phyloP scores from a whole-genome alignment of 768 basidiomycete genomes.

The Tulasnella sp. region DNA sequence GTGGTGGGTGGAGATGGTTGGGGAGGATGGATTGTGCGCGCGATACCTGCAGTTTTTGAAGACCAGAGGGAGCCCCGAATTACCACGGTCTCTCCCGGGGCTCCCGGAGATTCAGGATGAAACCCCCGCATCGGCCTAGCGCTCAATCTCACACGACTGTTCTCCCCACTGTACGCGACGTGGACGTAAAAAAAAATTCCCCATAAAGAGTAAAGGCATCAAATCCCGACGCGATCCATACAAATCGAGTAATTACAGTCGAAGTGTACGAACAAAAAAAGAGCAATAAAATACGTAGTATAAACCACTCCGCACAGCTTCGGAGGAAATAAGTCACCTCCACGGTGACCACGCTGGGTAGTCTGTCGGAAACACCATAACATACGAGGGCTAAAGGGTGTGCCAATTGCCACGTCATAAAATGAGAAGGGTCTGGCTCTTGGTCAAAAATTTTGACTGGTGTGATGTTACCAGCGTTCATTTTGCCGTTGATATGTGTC shows the following conservation, averaged over 20 bases:
- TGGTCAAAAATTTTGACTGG: not conserved
- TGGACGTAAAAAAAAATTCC: not conserved
- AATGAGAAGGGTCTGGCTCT: not conserved
- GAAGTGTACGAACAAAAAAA: constrained; percentile 15
- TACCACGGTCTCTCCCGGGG: constrained; percentile 25
- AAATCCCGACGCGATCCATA: constrained; percentile 4
- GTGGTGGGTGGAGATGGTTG: constrained; percentile 50
- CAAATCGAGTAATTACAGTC: constrained; percentile 8
- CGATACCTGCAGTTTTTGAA: constrained; percentile 56
- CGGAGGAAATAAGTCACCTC: constrained; percentile 1
- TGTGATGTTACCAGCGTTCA: not conserved
- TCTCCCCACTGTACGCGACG: not conserved
- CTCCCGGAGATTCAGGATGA: constrained; percentile 43
- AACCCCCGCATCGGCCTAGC: constrained; percentile 41
- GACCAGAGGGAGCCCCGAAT: constrained; percentile 34
- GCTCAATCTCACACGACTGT: constrained; percentile 8
- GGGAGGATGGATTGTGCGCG: constrained; percentile 46
- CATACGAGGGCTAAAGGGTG: not conserved
- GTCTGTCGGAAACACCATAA: not conserved
- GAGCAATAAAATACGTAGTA: constrained; percentile 20
- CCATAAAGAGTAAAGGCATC: not conserved
- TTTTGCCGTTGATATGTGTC: not conserved
- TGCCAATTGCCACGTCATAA: not conserved
- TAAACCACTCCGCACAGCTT: not conserved
- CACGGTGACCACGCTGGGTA: not conserved